These are phyloP conservation scores for Mentha longifolia DNA, from an alignment of 257 asterid species.

Conservation along the genomic window DNA sequence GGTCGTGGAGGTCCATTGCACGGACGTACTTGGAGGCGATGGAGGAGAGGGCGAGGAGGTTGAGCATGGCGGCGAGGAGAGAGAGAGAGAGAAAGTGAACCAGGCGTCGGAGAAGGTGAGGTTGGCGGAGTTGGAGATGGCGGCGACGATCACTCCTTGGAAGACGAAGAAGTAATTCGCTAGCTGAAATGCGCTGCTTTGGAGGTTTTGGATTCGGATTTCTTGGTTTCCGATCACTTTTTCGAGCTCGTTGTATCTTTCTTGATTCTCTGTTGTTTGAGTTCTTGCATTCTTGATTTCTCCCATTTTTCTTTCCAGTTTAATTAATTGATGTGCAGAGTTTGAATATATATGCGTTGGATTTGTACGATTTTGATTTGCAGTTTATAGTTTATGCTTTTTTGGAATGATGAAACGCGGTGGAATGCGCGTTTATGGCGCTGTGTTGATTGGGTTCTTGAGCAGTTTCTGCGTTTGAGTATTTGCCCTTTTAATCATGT, in stretches of 20 bases:
- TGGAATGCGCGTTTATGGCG: too few species aligned
- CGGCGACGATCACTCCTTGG: constrained; percentile 35
- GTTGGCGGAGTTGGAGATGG: constrained; percentile 23
- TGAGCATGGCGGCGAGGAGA: constrained; percentile 33
- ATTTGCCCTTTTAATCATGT: too few species aligned
- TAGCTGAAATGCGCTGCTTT: constrained; percentile 33
- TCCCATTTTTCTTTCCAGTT: too few species aligned
- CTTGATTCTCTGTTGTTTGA: neutral
- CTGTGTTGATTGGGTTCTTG: too few species aligned
- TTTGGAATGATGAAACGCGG: too few species aligned
- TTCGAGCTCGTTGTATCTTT: constrained; percentile 26
- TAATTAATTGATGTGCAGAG: too few species aligned
- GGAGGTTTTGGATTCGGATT: constrained; percentile 33
- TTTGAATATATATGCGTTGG: too few species aligned
- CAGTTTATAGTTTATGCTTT: too few species aligned
- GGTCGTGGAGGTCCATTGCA: constrained; percentile 20
- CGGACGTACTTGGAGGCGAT: constrained; percentile 26
- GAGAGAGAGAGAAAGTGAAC: constrained; percentile 35
- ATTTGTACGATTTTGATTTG: too few species aligned
- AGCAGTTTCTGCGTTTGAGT: too few species aligned
- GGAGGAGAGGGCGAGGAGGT: constrained; percentile 30
- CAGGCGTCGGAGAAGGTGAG: constrained; percentile 25
- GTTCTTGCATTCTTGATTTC: neutral
- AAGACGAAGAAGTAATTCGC: constrained; percentile 43
- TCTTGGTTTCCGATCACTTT: constrained; percentile 16